Conservation (phyloP, 768 basidiomycete species). For the Lactarius tabidus region DNA sequence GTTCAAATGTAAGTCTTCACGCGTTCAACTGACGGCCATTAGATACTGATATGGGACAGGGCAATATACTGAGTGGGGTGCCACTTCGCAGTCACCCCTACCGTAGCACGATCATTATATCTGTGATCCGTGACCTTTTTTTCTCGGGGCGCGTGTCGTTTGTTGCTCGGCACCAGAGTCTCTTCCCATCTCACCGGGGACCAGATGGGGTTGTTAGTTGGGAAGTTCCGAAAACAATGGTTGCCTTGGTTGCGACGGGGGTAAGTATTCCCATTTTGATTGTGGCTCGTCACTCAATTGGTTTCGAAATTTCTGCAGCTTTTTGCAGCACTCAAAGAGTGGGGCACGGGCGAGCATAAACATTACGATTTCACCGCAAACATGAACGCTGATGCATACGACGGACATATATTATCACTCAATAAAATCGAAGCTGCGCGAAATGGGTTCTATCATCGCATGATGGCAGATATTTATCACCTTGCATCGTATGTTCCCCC, state of each 20-base stretch:
- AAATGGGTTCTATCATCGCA: neutral
- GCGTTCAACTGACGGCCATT: accelerated
- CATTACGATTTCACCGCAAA: neutral
- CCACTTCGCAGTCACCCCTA: neutral
- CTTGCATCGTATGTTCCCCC: neutral
- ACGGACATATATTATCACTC: accelerated
- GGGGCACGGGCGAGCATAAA: neutral
- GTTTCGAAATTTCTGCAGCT: neutral
- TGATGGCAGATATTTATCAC: neutral
- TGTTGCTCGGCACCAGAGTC: neutral
- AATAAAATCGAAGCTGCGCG: neutral
- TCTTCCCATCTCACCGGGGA: neutral
- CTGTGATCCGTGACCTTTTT: neutral
- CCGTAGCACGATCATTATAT: neutral
- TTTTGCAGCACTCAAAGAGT: neutral
- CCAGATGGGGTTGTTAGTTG: neutral
- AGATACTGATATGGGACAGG: neutral
- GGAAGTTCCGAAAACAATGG: neutral
- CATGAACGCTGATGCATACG: neutral
- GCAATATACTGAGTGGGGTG: neutral
- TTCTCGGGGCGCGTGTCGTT: neutral
- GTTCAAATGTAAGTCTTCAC: neutral
- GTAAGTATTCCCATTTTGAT: neutral
- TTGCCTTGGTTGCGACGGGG: neutral
- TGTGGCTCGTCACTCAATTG: neutral